Base-by-base conservation (phyloP, 805 yeast species). In the Priceomyces castillae region DNA sequence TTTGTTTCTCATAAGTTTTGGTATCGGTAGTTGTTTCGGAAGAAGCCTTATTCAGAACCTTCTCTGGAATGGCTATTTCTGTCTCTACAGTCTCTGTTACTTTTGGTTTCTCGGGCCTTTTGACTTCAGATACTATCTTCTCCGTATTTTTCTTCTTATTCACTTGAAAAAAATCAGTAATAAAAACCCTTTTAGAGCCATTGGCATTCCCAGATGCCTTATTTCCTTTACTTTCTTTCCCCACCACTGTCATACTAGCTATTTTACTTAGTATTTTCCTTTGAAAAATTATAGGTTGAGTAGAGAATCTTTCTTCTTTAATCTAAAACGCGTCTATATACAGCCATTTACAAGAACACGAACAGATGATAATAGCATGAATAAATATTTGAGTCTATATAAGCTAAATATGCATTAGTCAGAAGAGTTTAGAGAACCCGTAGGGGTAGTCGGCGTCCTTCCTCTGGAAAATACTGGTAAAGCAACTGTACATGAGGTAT, bases 361-460 rank as follows among this genome's bases (percentile, higher is more conserved):
- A 28, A 10, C 26, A 23, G 10, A 10, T 23, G 26, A 23, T 23
- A 23, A 23, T 23, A 7, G 10, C 6, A 6, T 6, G 10, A 10
- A 23, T 7, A 10, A 23, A 14, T 14, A 15, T 11, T 11, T 17
- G 10, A 22, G 10, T 34, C 26, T 17, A 16, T 34, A 34, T 33
- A 14, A 11, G 15, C 22, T 18, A 17, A 33, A 33, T 17, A 22
- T n/a, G 12, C 25, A 19, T 15, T 16, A 10, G 12, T 34, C 37
- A 69, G 37, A 69, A 57, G 31, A 71, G 46, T 53, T 57, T 65
- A 14, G 62, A 39, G 14, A 60, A 57, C 26, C 46, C 48, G 53
- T 68, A 79, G 0, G 83, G 83, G 53, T 78, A 80, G 1, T 58
- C 71, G 2, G 56, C 62, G 50, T 77, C 80, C 54, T 80, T 80